phyloP scores from a whole-genome alignment of 2,329 filamentous ascomycete species.

The Pseudogymnoascus sp. region DNA sequence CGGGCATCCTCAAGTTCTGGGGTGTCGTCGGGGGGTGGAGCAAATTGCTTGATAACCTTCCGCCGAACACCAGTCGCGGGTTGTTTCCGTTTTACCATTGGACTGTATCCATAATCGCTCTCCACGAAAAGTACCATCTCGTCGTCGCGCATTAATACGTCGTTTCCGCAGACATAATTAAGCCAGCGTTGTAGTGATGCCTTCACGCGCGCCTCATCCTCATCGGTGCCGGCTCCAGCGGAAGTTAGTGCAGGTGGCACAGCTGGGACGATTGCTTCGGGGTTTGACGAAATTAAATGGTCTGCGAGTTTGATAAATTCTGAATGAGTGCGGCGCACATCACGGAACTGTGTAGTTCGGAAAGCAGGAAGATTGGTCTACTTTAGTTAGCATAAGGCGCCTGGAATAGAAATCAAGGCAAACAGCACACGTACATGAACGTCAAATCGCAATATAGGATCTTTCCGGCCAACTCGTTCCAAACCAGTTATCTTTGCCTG shows the following conservation, averaged over 20 bases:
- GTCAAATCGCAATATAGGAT: constrained; percentile 89
- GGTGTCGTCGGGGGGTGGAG: constrained; percentile 92
- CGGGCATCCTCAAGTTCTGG: constrained; percentile 85
- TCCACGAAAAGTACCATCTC: constrained; percentile 99
- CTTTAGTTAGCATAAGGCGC: not conserved
- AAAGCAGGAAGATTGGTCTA: constrained; percentile 99
- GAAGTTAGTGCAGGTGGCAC: constrained; percentile 92
- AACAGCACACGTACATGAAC: constrained; percentile 64
- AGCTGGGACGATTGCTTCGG: constrained; percentile 86
- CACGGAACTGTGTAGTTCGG: constrained; percentile 94
- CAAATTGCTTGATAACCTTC: constrained; percentile 97
- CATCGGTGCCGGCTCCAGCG: constrained; percentile 89
- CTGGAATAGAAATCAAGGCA: not conserved
- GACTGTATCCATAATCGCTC: constrained; percentile 96
- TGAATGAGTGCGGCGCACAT: constrained; percentile 88
- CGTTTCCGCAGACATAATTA: constrained; percentile 85
- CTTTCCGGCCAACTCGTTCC: constrained; percentile 89
- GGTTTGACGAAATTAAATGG: constrained; percentile 94
- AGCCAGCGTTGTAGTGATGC: constrained; percentile 87
- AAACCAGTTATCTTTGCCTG: constrained; percentile 92
- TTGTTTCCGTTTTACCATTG: constrained; percentile 90
- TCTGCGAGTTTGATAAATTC: constrained; percentile 96
- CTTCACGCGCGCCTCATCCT: constrained; percentile 87
- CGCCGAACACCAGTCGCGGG: constrained; percentile 90
- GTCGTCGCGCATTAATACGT: constrained; percentile 87